These are phyloP conservation scores for Pilatotrama ljubarskyi DNA, from an alignment of 768 basidiomycete species.

Conservation along the genomic window DNA sequence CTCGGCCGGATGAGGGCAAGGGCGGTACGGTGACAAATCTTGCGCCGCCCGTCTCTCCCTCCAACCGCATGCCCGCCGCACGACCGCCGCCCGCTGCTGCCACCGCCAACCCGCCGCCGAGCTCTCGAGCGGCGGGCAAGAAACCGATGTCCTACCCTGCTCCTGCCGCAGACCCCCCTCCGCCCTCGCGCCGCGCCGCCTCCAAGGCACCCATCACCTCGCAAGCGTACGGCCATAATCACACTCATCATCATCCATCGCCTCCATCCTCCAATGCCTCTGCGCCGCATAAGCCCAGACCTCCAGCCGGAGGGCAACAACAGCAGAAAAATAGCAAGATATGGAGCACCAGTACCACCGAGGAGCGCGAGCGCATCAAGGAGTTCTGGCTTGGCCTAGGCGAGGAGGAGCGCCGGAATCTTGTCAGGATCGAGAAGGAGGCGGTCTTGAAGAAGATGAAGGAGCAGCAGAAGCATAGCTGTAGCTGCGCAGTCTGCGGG, in stretches of 20 bases:
- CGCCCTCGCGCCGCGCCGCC: constrained; percentile 39
- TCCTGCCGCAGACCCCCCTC: constrained; percentile 37
- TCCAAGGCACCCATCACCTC: constrained; percentile 58
- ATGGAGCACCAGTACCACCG: constrained; percentile 89
- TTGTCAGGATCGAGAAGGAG: constrained; percentile 98
- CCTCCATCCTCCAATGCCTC: constrained; percentile 45
- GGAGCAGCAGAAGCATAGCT: constrained; percentile 97
- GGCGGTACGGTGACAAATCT: constrained; percentile 34
- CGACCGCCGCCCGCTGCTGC: constrained; percentile 38
- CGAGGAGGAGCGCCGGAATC: constrained; percentile 85
- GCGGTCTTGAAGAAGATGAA: constrained; percentile 99
- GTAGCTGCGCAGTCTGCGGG: constrained; percentile 94
- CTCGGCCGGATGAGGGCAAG: constrained; percentile 15
- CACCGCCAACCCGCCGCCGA: constrained; percentile 54
- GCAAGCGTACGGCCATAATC: constrained; percentile 50
- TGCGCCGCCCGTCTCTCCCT: constrained; percentile 37
- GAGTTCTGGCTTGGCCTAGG: constrained; percentile 96
- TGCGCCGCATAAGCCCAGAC: constrained; percentile 39
- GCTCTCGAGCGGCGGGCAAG: constrained; percentile 87
- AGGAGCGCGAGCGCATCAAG: constrained; percentile 96
- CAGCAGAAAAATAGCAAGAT: constrained; percentile 72
- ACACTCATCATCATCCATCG: constrained; percentile 58
- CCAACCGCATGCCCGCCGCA: constrained; percentile 46
- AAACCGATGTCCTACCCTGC: constrained; percentile 81
- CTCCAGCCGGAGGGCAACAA: constrained; percentile 33